Evolutionary conservation across 495 filamentous ascomycete species (phyloP), one percentile per base, ranked within the genome.

Genomic region (Usnea hakonensis): DNA sequence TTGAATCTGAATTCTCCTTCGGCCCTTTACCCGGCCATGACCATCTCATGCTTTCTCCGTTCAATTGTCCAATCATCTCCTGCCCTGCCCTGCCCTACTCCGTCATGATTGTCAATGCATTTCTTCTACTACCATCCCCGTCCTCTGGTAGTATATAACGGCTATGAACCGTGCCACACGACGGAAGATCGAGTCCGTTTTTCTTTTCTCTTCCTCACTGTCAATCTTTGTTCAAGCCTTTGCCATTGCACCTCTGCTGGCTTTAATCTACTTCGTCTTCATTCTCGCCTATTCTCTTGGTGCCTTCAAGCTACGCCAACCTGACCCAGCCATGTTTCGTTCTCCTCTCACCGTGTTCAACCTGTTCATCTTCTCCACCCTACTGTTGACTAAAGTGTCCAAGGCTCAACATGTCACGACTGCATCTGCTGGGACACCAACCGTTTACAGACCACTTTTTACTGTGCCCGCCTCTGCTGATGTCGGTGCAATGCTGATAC

Each of bases 401-500:
- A 37, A 55, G 44, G 64, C 41, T 35, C 65, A 64, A 26, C 41
- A 6, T 46, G 19, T 44, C 30, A n/a, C 50, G 10, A 54, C 58
- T 41, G 32, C 35, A 21, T 14, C 0, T 50, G 26, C 46, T 56
- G 61, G 61, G 4, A 68, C 68, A 16, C 63, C 61, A 16, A 64
- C 68, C 30, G 53, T 54, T 6, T 71, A 58, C 30, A 57, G 65
- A 37, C 57, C 69, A 3, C 72, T 79, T 16, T 86, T 81, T 11
- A 67, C 71, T 3, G 75, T 88, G 10, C 85, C 87, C 10, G 74
- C 83, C 17, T 68, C 71, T 41, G 83, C 79, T 10, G 81, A 85
- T 62, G 59, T 72, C 40, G 88, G 87, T 43, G 79, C 72, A 23
- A 74, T 78, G 21, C 63, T 90, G 38, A 72, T 90, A 32, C 87